Evolutionary conservation across 805 yeast species (phyloP).

Genomic region (Saturnispora sanitii): DNA sequence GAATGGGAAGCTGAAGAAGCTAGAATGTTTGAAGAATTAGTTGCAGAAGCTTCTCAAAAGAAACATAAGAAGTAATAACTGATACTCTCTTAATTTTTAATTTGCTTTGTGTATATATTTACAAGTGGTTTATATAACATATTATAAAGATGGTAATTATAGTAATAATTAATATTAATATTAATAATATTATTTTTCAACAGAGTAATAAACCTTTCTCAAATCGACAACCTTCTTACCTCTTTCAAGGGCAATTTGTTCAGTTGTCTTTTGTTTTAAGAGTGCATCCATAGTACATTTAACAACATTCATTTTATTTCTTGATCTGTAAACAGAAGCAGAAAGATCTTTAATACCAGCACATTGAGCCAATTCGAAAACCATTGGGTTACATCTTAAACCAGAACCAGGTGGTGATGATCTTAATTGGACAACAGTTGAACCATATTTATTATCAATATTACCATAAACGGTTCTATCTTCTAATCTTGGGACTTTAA

Average conservation of each 20-base stretch:
- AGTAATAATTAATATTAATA: neutral
- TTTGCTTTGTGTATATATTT: neutral
- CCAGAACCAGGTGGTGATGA: conserved; percentile 93
- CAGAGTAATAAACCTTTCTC: conserved; percentile 70
- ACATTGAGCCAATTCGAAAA: conserved; percentile 83
- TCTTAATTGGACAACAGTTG: conserved; percentile 70
- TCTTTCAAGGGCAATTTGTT: conserved; percentile 81
- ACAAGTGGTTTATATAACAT: neutral
- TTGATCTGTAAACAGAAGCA: conserved; percentile 83
- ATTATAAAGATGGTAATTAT: neutral
- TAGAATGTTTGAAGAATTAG: conserved; percentile 79
- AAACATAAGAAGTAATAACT: conserved; percentile 39
- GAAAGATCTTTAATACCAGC: conserved; percentile 91
- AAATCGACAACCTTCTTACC: conserved; percentile 94
- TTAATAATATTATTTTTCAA: conserved; percentile 12
- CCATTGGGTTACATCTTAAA: conserved; percentile 78
- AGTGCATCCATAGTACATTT: conserved; percentile 85
- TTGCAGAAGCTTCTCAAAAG: conserved; percentile 71
- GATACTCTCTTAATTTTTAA: neutral
- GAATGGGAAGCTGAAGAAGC: conserved; percentile 91
- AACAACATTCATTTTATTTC: conserved; percentile 91
- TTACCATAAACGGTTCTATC: conserved; percentile 84
- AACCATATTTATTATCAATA: conserved; percentile 74
- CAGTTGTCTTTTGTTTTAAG: conserved; percentile 64
- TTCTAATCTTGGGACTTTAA: conserved; percentile 77